phyloP scores from a whole-genome alignment of 1,139 yeast species.

The Diutina mesorugosa region DNA sequence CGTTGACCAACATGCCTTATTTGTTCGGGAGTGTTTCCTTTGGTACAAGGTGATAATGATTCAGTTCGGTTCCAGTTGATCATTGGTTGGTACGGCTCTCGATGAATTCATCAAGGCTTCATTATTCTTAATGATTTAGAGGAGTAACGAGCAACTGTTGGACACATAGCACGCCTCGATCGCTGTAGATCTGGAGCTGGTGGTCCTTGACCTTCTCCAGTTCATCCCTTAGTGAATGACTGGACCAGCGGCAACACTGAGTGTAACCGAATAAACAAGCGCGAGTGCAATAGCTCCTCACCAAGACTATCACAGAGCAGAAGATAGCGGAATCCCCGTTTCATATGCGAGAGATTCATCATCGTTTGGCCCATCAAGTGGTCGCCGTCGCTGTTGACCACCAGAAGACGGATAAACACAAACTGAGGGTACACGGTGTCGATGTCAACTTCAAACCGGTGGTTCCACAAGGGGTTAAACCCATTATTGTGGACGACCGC shows the following conservation, averaged over 20 bases:
- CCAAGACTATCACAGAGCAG: slow-evolving; percentile 69
- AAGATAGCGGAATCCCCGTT: slow-evolving; percentile 69
- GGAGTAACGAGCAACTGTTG: too few relatives aligned
- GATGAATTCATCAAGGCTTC: too few relatives aligned
- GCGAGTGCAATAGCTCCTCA: slow-evolving; percentile 70
- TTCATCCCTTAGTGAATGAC: too few relatives aligned
- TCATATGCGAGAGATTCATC: slow-evolving; percentile 41
- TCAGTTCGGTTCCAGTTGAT: too few relatives aligned
- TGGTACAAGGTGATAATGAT: too few relatives aligned
- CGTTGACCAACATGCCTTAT: too few relatives aligned
- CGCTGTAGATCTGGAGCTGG: too few relatives aligned
- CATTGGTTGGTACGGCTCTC: too few relatives aligned
- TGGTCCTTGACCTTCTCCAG: too few relatives aligned
- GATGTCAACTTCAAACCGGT: slow-evolving; percentile 31
- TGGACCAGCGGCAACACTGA: not conserved
- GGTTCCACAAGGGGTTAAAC: slow-evolving; percentile 77
- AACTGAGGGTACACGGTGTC: slow-evolving; percentile 20
- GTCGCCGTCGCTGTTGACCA: slow-evolving; percentile 13
- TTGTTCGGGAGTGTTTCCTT: too few relatives aligned
- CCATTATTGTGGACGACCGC: slow-evolving; percentile 46
- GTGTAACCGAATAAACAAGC: slow-evolving; percentile 43
- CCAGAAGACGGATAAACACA: slow-evolving; percentile 20
- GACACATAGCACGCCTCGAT: too few relatives aligned
- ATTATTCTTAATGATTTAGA: too few relatives aligned
- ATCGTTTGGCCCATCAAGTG: slow-evolving; percentile 20